These are phyloP conservation scores for Quercus agrifolia DNA, from an alignment of 306 rosid genomes.

Conservation along the genomic window DNA sequence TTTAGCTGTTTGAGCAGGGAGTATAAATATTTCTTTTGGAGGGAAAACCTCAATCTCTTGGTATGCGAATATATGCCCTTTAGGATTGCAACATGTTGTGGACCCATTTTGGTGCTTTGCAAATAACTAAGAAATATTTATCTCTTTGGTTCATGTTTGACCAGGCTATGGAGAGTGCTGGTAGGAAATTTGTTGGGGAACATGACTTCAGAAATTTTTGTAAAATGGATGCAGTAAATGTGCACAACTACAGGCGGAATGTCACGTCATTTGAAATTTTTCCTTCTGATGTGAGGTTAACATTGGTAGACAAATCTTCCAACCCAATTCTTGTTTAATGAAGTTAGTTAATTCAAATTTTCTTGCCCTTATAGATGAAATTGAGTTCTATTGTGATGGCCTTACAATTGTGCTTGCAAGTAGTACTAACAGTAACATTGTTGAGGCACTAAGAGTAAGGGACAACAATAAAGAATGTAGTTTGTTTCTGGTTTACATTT, in stretches of 20 bases:
- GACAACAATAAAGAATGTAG: background rate
- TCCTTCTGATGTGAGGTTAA: slow-evolving; percentile 84
- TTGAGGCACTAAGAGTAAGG: background rate
- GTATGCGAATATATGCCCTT: slow-evolving; percentile 34
- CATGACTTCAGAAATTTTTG: slow-evolving; percentile 95
- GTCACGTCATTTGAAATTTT: slow-evolving; percentile 52
- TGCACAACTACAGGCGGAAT: slow-evolving; percentile 75
- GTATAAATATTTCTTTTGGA: slow-evolving; percentile 89
- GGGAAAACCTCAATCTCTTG: slow-evolving; percentile 55
- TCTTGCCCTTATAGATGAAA: background rate
- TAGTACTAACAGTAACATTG: background rate
- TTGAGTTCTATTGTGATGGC: background rate
- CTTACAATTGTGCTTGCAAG: background rate
- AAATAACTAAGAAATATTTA: slow-evolving; percentile 5
- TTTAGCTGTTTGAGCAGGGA: slow-evolving; percentile 92
- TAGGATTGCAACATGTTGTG: slow-evolving; percentile 9
- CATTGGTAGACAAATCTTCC: slow-evolving; percentile 56
- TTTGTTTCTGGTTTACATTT: no score
- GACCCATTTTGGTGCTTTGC: slow-evolving; percentile 15
- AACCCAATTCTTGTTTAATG: background rate
- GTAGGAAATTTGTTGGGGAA: slow-evolving; percentile 70
- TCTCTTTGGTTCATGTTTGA: slow-evolving; percentile 29
- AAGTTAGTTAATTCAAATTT: slow-evolving; percentile 2
- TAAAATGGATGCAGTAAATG: slow-evolving; percentile 94
- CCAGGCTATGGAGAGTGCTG: slow-evolving; percentile 83